Percentiles rank a stretch among this genome's conserved stretches.
These are phyloP conservation scores for Paraphaeosphaeria sporulosa DNA, from an alignment of 2,329 filamentous ascomycete genomes.

Conservation along the genomic window DNA sequence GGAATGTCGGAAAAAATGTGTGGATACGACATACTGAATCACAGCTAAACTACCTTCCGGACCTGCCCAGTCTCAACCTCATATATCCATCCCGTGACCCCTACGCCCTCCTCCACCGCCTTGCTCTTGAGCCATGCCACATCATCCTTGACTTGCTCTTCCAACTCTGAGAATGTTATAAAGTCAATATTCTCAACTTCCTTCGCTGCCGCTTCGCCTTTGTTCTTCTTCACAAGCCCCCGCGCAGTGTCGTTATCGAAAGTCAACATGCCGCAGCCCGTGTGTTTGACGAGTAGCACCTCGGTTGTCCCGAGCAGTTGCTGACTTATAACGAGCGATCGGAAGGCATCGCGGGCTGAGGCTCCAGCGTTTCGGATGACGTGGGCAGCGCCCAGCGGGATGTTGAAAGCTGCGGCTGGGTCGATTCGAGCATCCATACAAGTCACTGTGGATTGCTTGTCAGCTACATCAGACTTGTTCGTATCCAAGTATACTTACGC, in stretches of 20 bases:
- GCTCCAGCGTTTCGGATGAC: conserved; percentile 74
- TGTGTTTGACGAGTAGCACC: conserved; percentile 78
- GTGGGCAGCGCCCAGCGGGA: conserved; percentile 78
- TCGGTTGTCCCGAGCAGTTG: conserved; percentile 80
- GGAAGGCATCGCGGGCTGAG: conserved; percentile 71
- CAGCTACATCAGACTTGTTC: neutral
- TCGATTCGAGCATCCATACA: conserved; percentile 84
- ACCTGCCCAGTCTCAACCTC: conserved; percentile 76
- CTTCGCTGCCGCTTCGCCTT: conserved; percentile 60
- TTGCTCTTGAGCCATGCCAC: conserved; percentile 68
- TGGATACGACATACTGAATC: neutral
- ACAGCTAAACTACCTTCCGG: conserved; percentile 53
- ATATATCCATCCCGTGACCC: conserved; percentile 78
- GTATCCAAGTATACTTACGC: conserved; percentile 53
- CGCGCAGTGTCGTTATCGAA: conserved; percentile 68
- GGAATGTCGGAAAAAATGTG: no score
- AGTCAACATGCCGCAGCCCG: conserved; percentile 75
- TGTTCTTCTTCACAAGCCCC: conserved; percentile 65
- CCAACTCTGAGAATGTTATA: conserved; percentile 64
- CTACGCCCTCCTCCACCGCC: conserved; percentile 66
- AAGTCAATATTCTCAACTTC: conserved; percentile 65
- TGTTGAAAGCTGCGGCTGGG: conserved; percentile 72
- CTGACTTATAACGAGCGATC: conserved; percentile 79
- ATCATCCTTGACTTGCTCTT: conserved; percentile 71
- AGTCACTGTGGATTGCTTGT: conserved; percentile 59